Conservation (phyloP, 306 rosid species). For the Abrus precatorius region DNA sequence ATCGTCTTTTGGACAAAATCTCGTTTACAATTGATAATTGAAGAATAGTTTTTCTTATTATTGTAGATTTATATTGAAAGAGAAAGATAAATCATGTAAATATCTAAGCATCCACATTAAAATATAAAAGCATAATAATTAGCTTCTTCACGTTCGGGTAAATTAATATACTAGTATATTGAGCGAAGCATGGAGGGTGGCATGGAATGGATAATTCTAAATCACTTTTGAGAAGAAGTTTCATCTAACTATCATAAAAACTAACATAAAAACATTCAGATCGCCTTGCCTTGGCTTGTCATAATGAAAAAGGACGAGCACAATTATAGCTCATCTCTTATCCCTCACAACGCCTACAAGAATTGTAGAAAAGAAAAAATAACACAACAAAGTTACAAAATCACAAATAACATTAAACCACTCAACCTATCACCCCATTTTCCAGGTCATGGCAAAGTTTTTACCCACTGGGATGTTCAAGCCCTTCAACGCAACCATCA, state of each 20-base stretch:
- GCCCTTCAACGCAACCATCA: constrained; percentile 75
- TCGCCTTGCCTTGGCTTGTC: constrained; percentile 45
- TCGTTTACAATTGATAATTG: no score
- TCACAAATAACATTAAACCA: constrained; percentile 6
- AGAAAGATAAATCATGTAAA: no score
- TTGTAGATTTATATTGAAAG: no score
- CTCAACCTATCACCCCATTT: constrained; percentile 64
- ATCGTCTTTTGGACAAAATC: no score
- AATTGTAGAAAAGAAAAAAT: background rate
- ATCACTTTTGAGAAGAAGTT: constrained; percentile 10
- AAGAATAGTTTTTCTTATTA: no score
- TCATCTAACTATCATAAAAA: background rate
- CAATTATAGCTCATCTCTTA: constrained; percentile 61
- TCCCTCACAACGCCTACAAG: constrained; percentile 45
- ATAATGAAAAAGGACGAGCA: constrained; percentile 63
- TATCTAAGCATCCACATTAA: no score
- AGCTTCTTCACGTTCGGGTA: background rate
- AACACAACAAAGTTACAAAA: constrained; percentile 26
- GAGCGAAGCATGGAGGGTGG: background rate
- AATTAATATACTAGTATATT: background rate
- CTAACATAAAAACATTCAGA: constrained; percentile 1
- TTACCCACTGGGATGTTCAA: constrained; percentile 79
- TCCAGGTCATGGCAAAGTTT: constrained; percentile 87
- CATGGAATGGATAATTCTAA: constrained; percentile 34
- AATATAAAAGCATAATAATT: background rate